phyloP scores from a whole-genome alignment of 768 basidiomycete genomes.

The Mycena kentingensis region DNA sequence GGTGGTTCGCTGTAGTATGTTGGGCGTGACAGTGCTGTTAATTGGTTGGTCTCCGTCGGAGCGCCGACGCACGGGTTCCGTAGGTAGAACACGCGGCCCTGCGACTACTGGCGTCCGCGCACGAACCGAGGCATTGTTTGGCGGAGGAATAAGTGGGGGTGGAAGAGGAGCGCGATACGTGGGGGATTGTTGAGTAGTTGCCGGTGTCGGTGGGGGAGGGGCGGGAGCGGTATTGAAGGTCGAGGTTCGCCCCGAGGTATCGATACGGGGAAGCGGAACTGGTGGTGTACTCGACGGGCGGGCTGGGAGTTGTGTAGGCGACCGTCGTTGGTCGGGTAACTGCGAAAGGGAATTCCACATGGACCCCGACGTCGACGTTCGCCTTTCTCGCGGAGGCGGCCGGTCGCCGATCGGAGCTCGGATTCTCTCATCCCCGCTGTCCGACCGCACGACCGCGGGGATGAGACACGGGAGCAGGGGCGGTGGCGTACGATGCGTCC shows the following conservation, averaged over 20 bases:
- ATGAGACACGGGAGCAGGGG: neutral
- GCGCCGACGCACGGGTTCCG: constrained; percentile 43
- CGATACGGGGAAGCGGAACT: constrained; percentile 15
- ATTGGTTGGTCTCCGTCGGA: constrained; percentile 46
- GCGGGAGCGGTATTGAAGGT: neutral
- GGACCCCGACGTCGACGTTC: constrained; percentile 16
- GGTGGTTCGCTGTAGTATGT: constrained; percentile 12
- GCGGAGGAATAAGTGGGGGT: constrained; percentile 8
- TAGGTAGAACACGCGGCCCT: constrained; percentile 23
- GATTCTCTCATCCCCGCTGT: constrained; percentile 2
- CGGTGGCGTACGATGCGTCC: neutral
- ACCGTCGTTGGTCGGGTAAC: constrained; percentile 4
- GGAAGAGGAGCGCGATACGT: constrained; percentile 6
- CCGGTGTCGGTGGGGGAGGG: neutral
- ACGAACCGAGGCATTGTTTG: constrained; percentile 10
- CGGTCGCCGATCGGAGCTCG: neutral
- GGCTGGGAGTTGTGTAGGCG: constrained; percentile 9
- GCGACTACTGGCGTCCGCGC: constrained; percentile 26
- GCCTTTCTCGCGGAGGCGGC: neutral
- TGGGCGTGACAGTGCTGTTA: neutral
- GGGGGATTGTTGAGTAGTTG: constrained; percentile 6
- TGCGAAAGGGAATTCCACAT: constrained; percentile 12
- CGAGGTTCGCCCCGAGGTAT: constrained; percentile 5
- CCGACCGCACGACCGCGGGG: constrained; percentile 20
- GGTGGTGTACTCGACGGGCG: constrained; percentile 21